Percentiles rank a stretch among this genome's conserved stretches.
These are phyloP conservation scores for Hibiscus syriacus DNA, from an alignment of 345 rosid genomes.

Conservation along the genomic window DNA sequence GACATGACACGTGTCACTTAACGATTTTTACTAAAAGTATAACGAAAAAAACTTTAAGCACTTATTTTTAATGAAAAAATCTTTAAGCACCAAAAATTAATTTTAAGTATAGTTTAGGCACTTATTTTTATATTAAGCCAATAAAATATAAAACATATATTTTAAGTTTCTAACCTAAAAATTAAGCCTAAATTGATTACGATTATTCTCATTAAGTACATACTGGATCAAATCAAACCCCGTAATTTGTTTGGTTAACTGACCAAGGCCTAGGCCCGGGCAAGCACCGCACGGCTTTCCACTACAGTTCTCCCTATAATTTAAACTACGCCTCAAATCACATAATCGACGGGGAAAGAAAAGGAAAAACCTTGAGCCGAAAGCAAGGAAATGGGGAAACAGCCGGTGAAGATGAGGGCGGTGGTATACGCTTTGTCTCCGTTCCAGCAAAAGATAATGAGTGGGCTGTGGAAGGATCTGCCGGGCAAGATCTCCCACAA, in stretches of 20 bases:
- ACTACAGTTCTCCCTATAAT: background rate
- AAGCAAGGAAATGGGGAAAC: slow-evolving; percentile 42
- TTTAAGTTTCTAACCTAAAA: too few species aligned
- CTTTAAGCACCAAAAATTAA: too few species aligned
- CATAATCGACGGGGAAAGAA: background rate
- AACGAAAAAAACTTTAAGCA: too few species aligned
- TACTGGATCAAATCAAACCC: background rate
- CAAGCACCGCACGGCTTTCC: background rate
- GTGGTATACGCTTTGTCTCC: slow-evolving; percentile 61
- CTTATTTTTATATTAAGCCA: too few species aligned
- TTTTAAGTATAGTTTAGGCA: too few species aligned
- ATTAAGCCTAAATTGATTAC: too few species aligned
- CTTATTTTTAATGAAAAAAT: too few species aligned
- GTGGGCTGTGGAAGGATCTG: slow-evolving; percentile 56
- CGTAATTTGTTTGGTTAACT: background rate
- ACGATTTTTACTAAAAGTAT: too few species aligned
- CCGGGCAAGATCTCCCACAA: slow-evolving; percentile 57
- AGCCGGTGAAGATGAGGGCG: slow-evolving; percentile 57
- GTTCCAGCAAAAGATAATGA: slow-evolving; percentile 61
- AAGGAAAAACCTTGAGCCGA: background rate
- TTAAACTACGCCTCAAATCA: background rate
- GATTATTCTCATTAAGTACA: too few species aligned
- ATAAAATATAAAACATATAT: too few species aligned
- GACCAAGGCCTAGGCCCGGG: background rate
- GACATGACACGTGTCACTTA: too few species aligned